These are phyloP conservation scores for Talaromyces sp. DNA, from an alignment of 2,329 filamentous ascomycete species.

Conservation along the genomic window DNA sequence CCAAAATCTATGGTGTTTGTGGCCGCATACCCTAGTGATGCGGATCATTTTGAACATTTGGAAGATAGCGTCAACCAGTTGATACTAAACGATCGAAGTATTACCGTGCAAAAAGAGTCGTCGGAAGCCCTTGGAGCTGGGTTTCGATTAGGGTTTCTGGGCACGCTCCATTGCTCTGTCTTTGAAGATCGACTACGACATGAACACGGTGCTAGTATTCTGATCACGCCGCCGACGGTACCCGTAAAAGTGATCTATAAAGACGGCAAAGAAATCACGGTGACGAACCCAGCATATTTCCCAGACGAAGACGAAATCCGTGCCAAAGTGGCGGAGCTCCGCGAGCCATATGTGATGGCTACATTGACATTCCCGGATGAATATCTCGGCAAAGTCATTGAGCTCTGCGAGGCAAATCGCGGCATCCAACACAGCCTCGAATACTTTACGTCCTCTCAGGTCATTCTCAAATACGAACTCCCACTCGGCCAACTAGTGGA, in stretches of 20 bases:
- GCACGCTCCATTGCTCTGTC: constrained; percentile 97
- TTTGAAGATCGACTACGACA: constrained; percentile 93
- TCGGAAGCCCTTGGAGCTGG: constrained; percentile 90
- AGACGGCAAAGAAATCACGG: constrained; percentile 69
- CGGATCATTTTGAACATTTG: constrained; percentile 76
- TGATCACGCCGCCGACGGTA: constrained; percentile 93
- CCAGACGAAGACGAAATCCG: constrained; percentile 63
- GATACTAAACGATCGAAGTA: constrained; percentile 88
- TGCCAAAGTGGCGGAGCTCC: constrained; percentile 55
- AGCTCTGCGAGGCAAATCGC: constrained; percentile 84
- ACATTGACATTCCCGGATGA: constrained; percentile 91
- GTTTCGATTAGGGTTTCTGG: constrained; percentile 89
- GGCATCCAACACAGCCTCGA: constrained; percentile 82
- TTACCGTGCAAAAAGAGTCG: constrained; percentile 88
- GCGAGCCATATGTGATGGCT: constrained; percentile 70
- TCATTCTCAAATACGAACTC: constrained; percentile 88
- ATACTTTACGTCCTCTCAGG: constrained; percentile 87
- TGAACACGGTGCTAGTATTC: constrained; percentile 90
- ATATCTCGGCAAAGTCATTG: constrained; percentile 89
- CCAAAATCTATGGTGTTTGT: constrained; percentile 99
- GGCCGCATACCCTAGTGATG: constrained; percentile 89
- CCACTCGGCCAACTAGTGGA: constrained; percentile 88
- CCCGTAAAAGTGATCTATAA: constrained; percentile 79
- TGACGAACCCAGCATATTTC: constrained; percentile 83
- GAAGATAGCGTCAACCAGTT: constrained; percentile 94